Percentiles rank a stretch among this genome's conserved stretches.
Conservation (phyloP, 805 yeast genomes). For the Ogataea thermomethanolica region DNA sequence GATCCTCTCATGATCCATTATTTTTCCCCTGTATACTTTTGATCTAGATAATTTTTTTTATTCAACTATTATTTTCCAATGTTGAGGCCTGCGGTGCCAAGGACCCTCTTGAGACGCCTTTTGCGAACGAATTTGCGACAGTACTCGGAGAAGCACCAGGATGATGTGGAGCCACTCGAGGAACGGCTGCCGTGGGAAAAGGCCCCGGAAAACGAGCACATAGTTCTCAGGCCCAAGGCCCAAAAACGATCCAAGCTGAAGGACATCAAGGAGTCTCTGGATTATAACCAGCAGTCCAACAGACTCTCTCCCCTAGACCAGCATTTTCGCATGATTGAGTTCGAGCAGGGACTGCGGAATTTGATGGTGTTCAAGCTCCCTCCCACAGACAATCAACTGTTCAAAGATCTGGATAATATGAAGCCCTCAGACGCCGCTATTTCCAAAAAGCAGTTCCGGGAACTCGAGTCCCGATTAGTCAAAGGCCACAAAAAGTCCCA, state of each 20-base stretch:
- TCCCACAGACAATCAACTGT: slow-evolving; percentile 23
- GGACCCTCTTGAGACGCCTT: not conserved
- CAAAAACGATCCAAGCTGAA: slow-evolving; percentile 23
- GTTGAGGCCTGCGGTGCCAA: slow-evolving; percentile 5
- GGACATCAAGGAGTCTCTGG: slow-evolving; percentile 12
- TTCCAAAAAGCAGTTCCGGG: slow-evolving; percentile 21
- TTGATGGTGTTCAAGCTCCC: slow-evolving; percentile 29
- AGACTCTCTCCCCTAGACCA: not conserved
- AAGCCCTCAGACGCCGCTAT: slow-evolving; percentile 23
- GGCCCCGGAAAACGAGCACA: slow-evolving; percentile 10
- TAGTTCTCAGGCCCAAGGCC: slow-evolving; percentile 27
- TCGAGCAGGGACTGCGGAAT: slow-evolving; percentile 28
- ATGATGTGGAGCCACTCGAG: not conserved
- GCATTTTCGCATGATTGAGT: slow-evolving; percentile 24
- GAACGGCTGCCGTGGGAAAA: slow-evolving; percentile 15
- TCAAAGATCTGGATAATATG: slow-evolving; percentile 27
- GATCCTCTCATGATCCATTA: slow-evolving; percentile 1
- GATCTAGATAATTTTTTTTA: slow-evolving; percentile 1
- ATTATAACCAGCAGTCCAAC: slow-evolving; percentile 1
- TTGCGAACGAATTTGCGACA: not conserved
- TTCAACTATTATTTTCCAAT: slow-evolving; percentile 1
- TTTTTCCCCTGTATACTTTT: not conserved
- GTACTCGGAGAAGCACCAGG: too few relatives aligned
- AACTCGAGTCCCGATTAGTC: slow-evolving; percentile 18
- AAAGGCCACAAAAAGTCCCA: slow-evolving; percentile 24